Base-by-base conservation (phyloP, 1,139 yeast species). In the Pichia sp. region DNA sequence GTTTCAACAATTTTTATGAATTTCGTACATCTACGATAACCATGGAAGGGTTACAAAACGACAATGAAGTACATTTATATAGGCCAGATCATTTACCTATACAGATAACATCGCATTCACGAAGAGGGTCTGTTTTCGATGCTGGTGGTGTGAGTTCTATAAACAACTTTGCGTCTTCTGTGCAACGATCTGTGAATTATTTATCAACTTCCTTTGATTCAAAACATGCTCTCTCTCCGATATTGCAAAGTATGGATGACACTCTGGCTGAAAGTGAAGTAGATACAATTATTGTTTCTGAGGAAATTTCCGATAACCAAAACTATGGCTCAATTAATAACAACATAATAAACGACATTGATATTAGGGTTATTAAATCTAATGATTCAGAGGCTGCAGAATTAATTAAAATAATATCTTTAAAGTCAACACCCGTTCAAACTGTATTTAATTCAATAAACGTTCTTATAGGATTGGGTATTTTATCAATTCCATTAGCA, bases 391-490 rank as follows among this genome's bases (percentile, higher is more conserved):
- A 44, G 11, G 32, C 37, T 1, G 37, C 16, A 16, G 16, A 16
- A 16, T 1, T 16, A 16, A 16, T 52, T 4, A 42, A 41, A 6
- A 40, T 52, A 1, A 31, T 85, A 37, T 84, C 85, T 7, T 90
- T 94, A 37, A 94, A 83, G 61, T 85, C 95, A 4, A 89, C 97
- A 0, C 82, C 80, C 0, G 83, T 90, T 1, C 97, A 90, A 62
- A 90, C 97, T 0, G 69, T 86, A 23, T 87, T 90, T 69, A 90
- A 90, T 60, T 80, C 95, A 3, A 81, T 89, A 46, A 90, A 90
- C 61, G 85, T 89, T 0, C 68, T 89, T 37, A 79, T 89, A 56
- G 97, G 97, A 0, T 78, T 90, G 39, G 97, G 96, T 3, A 73
- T 90, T 57, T 70, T 90, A 32, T 82, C 96, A 1, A 69, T 90